Evolutionary conservation across 2,329 filamentous ascomycete species (phyloP).

Genomic region (Sporothrix sp.): DNA sequence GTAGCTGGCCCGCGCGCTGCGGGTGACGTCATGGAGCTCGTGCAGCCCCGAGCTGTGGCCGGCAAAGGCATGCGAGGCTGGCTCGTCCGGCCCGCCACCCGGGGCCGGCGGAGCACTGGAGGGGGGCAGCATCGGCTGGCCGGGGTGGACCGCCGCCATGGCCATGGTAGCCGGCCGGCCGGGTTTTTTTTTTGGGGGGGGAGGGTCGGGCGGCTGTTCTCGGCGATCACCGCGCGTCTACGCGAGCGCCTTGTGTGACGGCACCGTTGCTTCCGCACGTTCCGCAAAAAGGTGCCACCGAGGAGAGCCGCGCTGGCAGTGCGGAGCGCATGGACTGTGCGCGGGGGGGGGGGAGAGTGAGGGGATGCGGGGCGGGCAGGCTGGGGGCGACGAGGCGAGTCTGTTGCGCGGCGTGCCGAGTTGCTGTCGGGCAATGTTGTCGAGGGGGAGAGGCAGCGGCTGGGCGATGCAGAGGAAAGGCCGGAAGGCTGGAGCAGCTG

Average conservation of each 20-base stretch:
- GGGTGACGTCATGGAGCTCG: constrained; percentile 10
- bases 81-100: too few relatives aligned
- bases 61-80: not conserved
- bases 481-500: not conserved
- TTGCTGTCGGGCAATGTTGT: not conserved
- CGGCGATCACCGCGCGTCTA: too few relatives aligned
- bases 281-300: too few relatives aligned
- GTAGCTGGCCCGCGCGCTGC: not conserved
- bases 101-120: not conserved
- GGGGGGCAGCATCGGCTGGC: constrained; percentile 3
- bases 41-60: not conserved
- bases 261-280: too few relatives aligned
- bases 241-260: too few relatives aligned
- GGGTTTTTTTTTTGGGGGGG: too few relatives aligned
- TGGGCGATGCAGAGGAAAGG: not conserved
- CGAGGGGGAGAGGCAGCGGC: not conserved
- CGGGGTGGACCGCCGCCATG: constrained; percentile 12
- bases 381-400: too few relatives aligned
- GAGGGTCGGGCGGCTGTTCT: not conserved
- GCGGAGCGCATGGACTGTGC: too few relatives aligned
- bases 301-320: too few relatives aligned
- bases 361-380: too few relatives aligned
- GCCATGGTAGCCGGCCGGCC: constrained; percentile 1
- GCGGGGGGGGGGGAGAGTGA: too few relatives aligned
- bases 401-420: too few relatives aligned